Percentiles rank a stretch among this genome's conserved stretches.
These are phyloP conservation scores for Kockovaella imperatae DNA, from an alignment of 768 basidiomycete species.

Conservation along the genomic window DNA sequence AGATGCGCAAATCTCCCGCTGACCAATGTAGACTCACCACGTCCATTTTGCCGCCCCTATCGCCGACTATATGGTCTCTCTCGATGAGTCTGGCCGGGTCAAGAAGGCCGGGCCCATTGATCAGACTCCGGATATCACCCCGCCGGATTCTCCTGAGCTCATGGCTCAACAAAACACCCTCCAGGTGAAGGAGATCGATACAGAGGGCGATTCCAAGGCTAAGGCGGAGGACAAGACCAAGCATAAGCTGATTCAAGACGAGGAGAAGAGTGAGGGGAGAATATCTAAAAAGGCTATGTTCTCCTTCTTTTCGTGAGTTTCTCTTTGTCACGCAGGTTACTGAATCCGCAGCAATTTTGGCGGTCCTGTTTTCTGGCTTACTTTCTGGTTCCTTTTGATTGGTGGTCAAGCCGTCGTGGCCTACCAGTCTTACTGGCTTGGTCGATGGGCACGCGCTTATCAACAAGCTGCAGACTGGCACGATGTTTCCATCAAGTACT, in stretches of 20 bases:
- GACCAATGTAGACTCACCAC: constrained; percentile 40
- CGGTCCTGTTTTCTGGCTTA: constrained; percentile 43
- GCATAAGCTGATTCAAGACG: constrained; percentile 38
- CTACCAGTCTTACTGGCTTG: constrained; percentile 40
- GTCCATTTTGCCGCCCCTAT: constrained; percentile 42
- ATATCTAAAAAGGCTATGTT: constrained; percentile 37
- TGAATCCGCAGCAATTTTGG: constrained; percentile 32
- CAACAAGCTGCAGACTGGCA: constrained; percentile 21
- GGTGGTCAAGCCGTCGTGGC: constrained; percentile 32
- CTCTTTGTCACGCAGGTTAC: constrained; percentile 3
- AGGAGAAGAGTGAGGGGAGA: constrained; percentile 44
- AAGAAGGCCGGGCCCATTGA: constrained; percentile 34
- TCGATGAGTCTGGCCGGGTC: constrained; percentile 37
- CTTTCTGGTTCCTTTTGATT: constrained; percentile 34
- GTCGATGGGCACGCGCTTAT: constrained; percentile 41
- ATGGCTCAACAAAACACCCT: constrained; percentile 24
- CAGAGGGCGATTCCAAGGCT: constrained; percentile 13
- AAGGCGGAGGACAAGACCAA: constrained; percentile 21
- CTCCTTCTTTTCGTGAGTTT: constrained; percentile 31
- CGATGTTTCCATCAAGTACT: constrained; percentile 37
- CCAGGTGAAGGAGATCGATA: constrained; percentile 24
- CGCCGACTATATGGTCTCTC: constrained; percentile 40
- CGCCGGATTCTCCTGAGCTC: no score
- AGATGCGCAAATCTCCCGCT: neutral
- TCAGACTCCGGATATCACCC: no score